phyloP scores from a whole-genome alignment of 1,284 basidiomycete species.

The Exobasidium cylindrosporum region DNA sequence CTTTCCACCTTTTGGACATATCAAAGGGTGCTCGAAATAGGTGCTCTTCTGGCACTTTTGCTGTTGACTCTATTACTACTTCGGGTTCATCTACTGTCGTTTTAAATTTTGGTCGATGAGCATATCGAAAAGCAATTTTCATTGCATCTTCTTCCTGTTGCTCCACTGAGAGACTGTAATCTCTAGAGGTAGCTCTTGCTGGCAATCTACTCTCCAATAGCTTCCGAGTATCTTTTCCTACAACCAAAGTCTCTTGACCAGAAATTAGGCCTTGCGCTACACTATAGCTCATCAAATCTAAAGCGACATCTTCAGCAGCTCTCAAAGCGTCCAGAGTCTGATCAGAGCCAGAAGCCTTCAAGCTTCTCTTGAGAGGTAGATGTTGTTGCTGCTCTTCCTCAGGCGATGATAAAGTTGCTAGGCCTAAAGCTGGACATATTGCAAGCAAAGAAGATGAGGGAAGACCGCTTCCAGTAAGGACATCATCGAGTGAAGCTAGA shows the following conservation, averaged over 20 bases:
- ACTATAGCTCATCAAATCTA: conserved; percentile 4
- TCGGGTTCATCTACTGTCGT: conserved; percentile 10
- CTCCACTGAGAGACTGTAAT: background rate
- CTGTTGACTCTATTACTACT: background rate
- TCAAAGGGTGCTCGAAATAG: conserved; percentile 8
- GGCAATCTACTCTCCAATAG: background rate
- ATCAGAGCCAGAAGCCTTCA: background rate
- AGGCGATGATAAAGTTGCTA: conserved; percentile 3
- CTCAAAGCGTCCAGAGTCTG: background rate
- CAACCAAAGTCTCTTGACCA: conserved; percentile 1
- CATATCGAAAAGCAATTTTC: conserved; percentile 13
- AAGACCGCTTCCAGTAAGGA: conserved; percentile 1
- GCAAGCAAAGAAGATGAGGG: background rate
- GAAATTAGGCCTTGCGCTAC: conserved; percentile 5
- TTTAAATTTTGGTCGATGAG: conserved; percentile 12
- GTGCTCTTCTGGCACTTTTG: background rate
- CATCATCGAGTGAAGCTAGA: conserved; percentile 6
- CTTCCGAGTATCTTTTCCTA: background rate
- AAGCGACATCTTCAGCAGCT: background rate
- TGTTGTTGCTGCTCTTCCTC: background rate
- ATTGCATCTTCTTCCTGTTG: conserved; percentile 11
- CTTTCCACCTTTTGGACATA: background rate
- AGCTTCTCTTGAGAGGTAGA: background rate
- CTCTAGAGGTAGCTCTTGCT: background rate
- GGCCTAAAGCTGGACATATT: conserved; percentile 7